Evolutionary conservation across 768 basidiomycete species (phyloP), one percentile per base, ranked within the genome.

Genomic region (Tricholoma matsutake): DNA sequence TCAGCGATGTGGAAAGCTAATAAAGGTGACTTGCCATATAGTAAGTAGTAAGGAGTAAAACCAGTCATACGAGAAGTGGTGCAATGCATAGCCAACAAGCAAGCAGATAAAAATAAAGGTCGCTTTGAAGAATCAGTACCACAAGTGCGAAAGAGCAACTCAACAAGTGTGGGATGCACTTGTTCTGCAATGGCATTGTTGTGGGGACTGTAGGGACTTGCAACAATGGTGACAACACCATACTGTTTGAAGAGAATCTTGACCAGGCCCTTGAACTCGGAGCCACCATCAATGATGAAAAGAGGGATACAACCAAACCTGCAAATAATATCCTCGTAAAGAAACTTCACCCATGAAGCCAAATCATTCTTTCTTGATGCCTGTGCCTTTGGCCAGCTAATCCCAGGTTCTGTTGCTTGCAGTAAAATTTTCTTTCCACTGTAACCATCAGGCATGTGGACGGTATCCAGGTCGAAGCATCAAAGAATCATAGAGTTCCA

Each of bases 31-130:
- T 0, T 71, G 62, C 76, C 70, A 56, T 77, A 72, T 1, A 71
- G 41, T 10, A 77, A 58, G 39, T 65, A 75, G 52, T 70, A 76
- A 0, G 76, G 74, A 0, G 71, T 57, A 56, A 64, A 73, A 0
- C 75, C 73, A 0, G 76, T 76, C 18, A 68, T 57, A 0, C 71
- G 31, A 11, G 59, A 64, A 1, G 67, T 63, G 0, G 71, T 74
- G 32, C 65, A 63, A 0, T 71, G 64, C 9, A 73, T 69, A 68
- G 68, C 62, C 2, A 63, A 54, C 1, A 76, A 57, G 1, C 64
- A 67, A 0, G 68, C 62, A 3, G 63, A 55, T 1, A 76, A 11
- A 29, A 59, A 71, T 1, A 61, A 47, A 1, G 72, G 71, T 74
- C 76, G 76, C 9, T 5, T 5, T 32, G 32, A 32, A 32, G 32